phyloP scores from a whole-genome alignment of 140 eudicot genomes.

The Anethum foeniculum region DNA sequence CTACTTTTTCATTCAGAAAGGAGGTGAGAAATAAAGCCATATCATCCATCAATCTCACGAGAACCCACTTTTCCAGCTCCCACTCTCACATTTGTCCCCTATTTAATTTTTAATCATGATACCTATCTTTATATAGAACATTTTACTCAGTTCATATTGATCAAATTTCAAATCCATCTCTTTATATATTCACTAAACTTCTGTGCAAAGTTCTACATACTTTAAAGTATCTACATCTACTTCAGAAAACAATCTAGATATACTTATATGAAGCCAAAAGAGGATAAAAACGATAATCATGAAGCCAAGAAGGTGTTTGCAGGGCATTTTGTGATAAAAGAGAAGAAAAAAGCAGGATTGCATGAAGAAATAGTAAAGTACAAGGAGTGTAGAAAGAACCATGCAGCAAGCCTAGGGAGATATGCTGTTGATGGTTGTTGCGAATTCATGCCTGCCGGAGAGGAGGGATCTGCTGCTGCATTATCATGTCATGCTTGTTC shows the following conservation, averaged over 20 bases:
- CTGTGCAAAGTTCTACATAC: background rate
- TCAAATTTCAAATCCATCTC: background rate
- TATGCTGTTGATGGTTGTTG: constrained; percentile 22
- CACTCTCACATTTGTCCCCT: background rate
- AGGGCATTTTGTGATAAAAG: background rate
- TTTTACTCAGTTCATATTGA: background rate
- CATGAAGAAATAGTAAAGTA: constrained; percentile 5
- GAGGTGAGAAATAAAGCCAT: constrained; percentile 18
- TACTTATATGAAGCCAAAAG: background rate
- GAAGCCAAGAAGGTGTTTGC: constrained; percentile 3
- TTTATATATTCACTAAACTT: background rate
- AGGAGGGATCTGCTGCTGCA: constrained; percentile 12
- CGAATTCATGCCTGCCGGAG: constrained; percentile 23
- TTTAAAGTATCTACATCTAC: background rate
- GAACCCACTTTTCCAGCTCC: constrained; percentile 9
- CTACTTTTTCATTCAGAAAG: constrained; percentile 18
- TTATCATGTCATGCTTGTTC: constrained; percentile 19
- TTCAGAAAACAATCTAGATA: background rate
- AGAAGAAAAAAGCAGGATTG: background rate
- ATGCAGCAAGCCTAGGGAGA: constrained; percentile 14
- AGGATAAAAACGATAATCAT: background rate
- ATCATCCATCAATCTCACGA: background rate
- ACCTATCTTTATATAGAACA: background rate
- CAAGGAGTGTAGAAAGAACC: constrained; percentile 23
- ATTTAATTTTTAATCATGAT: background rate